Base-by-base conservation (phyloP, 2,329 filamentous ascomycete genomes). In the Akanthomyces muscarius region DNA sequence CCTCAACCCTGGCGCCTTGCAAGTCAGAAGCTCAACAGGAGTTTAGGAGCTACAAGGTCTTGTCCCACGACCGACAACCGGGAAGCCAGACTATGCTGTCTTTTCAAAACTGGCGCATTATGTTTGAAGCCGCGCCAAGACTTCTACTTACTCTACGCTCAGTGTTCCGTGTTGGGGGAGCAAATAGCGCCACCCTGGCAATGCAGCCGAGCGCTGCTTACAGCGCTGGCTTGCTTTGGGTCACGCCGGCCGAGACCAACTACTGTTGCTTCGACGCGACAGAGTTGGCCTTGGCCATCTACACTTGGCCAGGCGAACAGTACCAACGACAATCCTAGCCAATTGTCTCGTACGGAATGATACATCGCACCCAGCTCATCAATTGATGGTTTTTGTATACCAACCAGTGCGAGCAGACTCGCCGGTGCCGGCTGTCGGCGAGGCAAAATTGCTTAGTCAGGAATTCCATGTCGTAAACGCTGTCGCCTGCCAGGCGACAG, bases 401-500 rank as follows among this genome's bases (percentile, higher is more conserved):
- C 16, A 10, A 10, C 16, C 21, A 21, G 21, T 21, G 21, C 21
- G 14, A 41, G 38, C 38, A 10, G 13, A 10, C 33, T 38, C 33
- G 33, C 16, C 42, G 18, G 6, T 23, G 18, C 38, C 23, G 33
- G 2, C 13, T 23, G 23, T 21, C 23, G 33, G 5, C n/a, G 44
- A 41, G 30, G 48, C 10, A 28, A 48, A 10, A 0, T 7, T 62
- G 60, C 60, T 62, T 62, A 62, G 60, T 62, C 60, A 62, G 52
- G 3, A 30, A 25, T n/a, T 10, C 21, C 13, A 47, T 50, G 52
- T 62, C 60, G 60, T 62, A 48, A 61, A 62, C 52, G 36, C 44
- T 54, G 60, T 28, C 60, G 60, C 60, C 60, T 62, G 60, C 5
- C 42, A 62, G 60, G 60, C 60, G 33, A n/a, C 60, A 62, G 52